These are phyloP conservation scores for Brachypodium distachyon DNA, from an alignment of 202 grass and related monocot genomes.

Conservation along the genomic window DNA sequence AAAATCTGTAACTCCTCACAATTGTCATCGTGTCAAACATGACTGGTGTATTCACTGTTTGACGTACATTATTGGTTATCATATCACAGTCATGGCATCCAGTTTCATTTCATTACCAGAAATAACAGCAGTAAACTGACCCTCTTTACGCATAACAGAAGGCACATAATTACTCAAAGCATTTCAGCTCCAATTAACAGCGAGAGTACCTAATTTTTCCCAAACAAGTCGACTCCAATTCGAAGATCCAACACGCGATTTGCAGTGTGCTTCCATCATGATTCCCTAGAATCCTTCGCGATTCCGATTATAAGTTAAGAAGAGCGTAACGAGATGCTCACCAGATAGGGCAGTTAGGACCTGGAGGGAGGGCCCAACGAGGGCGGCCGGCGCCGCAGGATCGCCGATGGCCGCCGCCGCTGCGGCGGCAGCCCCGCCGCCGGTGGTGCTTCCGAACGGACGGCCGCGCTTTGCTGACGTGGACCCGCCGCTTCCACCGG, in stretches of 20 bases:
- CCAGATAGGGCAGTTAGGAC: conserved; percentile 54
- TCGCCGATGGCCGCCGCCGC: conserved; percentile 35
- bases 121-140: too few relatives aligned
- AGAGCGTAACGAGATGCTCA: conserved; percentile 10
- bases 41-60: background rate
- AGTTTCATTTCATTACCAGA: background rate
- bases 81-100: too few relatives aligned
- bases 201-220: background rate
- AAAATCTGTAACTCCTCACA: background rate
- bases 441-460: conserved; percentile 67
- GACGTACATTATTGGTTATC: background rate
- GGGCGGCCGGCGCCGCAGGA: conserved; percentile 36
- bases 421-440: conserved; percentile 27
- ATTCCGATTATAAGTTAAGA: background rate
- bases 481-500: conserved; percentile 37
- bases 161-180: background rate
- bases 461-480: conserved; percentile 82
- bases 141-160: too few relatives aligned
- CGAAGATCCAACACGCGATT: background rate
- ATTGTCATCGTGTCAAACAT: background rate
- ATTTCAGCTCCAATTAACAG: background rate
- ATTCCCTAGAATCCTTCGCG: background rate
- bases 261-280: background rate
- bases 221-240: background rate
- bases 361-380: conserved; percentile 82